Conservation (phyloP, 805 yeast genomes). For the Zygoascus biomembranicola region DNA sequence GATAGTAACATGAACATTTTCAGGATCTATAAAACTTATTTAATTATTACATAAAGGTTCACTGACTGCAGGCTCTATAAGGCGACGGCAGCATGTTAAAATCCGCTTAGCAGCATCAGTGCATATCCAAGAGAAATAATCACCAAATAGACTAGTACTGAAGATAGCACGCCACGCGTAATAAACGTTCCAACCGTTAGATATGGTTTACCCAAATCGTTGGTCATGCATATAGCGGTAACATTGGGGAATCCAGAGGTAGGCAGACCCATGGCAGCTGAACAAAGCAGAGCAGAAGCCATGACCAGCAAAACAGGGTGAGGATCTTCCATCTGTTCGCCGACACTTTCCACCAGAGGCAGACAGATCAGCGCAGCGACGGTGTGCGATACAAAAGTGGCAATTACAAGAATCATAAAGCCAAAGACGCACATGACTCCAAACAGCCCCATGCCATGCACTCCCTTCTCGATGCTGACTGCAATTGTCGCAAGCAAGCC, state of each 20-base stretch:
- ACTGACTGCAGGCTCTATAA: too few species aligned
- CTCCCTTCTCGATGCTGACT: constrained; percentile 48
- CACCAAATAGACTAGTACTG: constrained; percentile 62
- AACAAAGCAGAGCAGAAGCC: constrained; percentile 61
- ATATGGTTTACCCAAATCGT: constrained; percentile 86
- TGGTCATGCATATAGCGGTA: constrained; percentile 90
- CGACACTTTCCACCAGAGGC: constrained; percentile 86
- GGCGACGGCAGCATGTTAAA: constrained; percentile 22
- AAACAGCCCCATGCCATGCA: constrained; percentile 62
- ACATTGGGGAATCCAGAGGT: constrained; percentile 98
- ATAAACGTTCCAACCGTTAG: constrained; percentile 80
- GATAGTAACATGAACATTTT: too few species aligned
- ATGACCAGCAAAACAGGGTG: constrained; percentile 78
- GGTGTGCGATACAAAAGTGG: constrained; percentile 90
- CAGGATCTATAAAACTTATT: too few species aligned
- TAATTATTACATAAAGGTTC: too few species aligned
- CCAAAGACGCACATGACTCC: constrained; percentile 76
- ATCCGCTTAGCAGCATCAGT: constrained; percentile 52
- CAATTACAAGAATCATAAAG: constrained; percentile 67
- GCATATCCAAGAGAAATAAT: constrained; percentile 75
- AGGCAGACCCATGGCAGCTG: constrained; percentile 96
- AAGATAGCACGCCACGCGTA: constrained; percentile 83
- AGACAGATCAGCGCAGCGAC: constrained; percentile 92
- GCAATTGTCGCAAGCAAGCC: constrained; percentile 82
- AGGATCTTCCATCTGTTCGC: constrained; percentile 50